Percentiles rank a stretch among this genome's conserved stretches.
Conservation (phyloP, 2,329 filamentous ascomycete genomes). For the Penicillium fuscoglaucum region DNA sequence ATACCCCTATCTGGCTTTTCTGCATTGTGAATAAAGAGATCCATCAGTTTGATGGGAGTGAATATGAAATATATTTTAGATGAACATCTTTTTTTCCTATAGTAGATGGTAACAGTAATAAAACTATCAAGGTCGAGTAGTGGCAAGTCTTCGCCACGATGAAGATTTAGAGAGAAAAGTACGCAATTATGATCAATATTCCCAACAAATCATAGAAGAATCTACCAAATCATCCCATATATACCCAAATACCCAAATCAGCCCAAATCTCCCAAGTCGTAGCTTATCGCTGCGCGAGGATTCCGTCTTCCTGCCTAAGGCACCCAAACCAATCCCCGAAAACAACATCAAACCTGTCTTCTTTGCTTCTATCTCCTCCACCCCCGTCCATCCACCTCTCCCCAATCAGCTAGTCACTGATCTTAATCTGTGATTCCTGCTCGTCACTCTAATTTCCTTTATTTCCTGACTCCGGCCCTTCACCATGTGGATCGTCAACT, state of each 20-base stretch:
- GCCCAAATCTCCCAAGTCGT: neutral
- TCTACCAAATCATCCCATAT: neutral
- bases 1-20: slow-evolving; percentile 36
- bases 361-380: slow-evolving; percentile 29
- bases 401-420: slow-evolving; percentile 7
- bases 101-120: neutral
- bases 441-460: slow-evolving; percentile 4
- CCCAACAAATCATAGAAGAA: neutral
- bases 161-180: neutral
- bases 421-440: slow-evolving; percentile 13
- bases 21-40: slow-evolving; percentile 26
- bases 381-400: slow-evolving; percentile 19
- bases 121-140: neutral
- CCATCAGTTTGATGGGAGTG: slow-evolving; percentile 16
- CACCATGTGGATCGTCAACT: slow-evolving; percentile 89
- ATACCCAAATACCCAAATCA: neutral
- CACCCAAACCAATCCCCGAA: slow-evolving; percentile 23
- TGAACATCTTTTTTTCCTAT: neutral
- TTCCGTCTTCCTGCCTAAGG: slow-evolving; percentile 23
- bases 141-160: slow-evolving; percentile 2
- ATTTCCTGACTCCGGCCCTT: slow-evolving; percentile 9
- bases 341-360: slow-evolving; percentile 37
- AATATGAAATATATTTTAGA: slow-evolving; percentile 12
- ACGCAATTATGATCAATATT: slow-evolving; percentile 1
- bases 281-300: slow-evolving; percentile 6